These are phyloP conservation scores for Zymoseptoria passerinii DNA, from an alignment of 2,329 filamentous ascomycete genomes.

Conservation along the genomic window DNA sequence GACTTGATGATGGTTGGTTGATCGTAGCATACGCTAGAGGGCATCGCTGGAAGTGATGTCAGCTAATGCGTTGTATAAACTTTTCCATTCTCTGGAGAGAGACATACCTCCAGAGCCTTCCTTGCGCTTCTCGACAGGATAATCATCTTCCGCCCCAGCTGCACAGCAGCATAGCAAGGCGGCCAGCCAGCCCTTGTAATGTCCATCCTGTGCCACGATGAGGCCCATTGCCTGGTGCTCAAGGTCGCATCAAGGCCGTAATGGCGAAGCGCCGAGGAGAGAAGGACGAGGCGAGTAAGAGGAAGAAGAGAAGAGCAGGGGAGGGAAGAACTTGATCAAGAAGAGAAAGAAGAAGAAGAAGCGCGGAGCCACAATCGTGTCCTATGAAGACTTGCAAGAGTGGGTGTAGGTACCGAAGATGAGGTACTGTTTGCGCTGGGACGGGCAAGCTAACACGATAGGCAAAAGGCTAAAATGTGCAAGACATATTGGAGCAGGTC, in stretches of 20 bases:
- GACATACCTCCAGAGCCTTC: not conserved
- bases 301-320: constrained; percentile 5
- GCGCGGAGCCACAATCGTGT: not conserved
- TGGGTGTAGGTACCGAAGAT: not conserved
- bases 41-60: constrained; percentile 6
- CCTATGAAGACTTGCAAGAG: not conserved
- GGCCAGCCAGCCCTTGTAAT: constrained; percentile 28
- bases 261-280: constrained; percentile 1
- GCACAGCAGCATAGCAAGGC: constrained; percentile 28
- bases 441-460: not conserved
- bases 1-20: constrained; percentile 17
- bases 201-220: constrained; percentile 23
- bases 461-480: not conserved
- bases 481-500: not conserved
- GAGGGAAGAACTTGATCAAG: not conserved
- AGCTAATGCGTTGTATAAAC: not conserved
- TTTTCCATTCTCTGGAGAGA: not conserved
- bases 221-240: constrained; percentile 26
- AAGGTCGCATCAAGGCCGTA: constrained; percentile 14
- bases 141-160: constrained; percentile 24
- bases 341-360: not conserved
- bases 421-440: not conserved
- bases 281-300: constrained; percentile 1
- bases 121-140: constrained; percentile 13
- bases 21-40: constrained; percentile 15